These are phyloP conservation scores for Phanerodontia chrysosporium DNA, from an alignment of 768 basidiomycete species.

Conservation along the genomic window DNA sequence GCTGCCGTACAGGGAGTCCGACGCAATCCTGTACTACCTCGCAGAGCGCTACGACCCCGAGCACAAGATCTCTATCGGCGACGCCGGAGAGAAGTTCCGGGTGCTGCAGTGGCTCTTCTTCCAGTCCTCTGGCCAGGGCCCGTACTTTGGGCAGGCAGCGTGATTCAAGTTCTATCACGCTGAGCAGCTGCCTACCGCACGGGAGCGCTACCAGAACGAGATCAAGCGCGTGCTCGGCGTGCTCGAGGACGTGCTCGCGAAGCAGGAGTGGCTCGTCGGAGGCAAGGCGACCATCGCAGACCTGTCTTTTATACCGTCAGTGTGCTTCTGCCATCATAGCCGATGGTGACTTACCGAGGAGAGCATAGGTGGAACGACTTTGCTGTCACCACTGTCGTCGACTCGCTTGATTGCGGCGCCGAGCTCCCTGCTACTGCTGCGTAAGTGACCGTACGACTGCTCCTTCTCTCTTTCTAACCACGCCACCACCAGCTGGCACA, in stretches of 20 bases:
- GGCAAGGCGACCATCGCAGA: slow-evolving; percentile 17
- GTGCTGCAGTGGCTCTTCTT: slow-evolving; percentile 43
- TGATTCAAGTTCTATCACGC: slow-evolving; percentile 13
- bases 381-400: not conserved
- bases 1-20: slow-evolving; percentile 24
- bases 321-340: not conserved
- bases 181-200: slow-evolving; percentile 13
- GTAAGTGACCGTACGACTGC: not conserved
- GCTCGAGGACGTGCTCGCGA: slow-evolving; percentile 15
- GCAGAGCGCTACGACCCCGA: slow-evolving; percentile 42
- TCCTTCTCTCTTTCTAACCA: not conserved
- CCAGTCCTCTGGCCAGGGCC: slow-evolving; percentile 27
- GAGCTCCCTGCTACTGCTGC: not conserved
- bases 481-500: not conserved
- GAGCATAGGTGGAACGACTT: not conserved
- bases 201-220: slow-evolving; percentile 20
- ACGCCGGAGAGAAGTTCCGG: slow-evolving; percentile 14
- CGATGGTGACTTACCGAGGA: not conserved
- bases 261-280: slow-evolving; percentile 18
- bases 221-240: slow-evolving; percentile 18
- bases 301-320: slow-evolving; percentile 11
- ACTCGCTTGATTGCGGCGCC: not conserved
- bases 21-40: slow-evolving; percentile 41
- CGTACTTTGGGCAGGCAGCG: slow-evolving; percentile 13
- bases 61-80: slow-evolving; percentile 24